Base-by-base conservation (phyloP, 495 filamentous ascomycete genomes). In the Penicillium odoratum region DNA sequence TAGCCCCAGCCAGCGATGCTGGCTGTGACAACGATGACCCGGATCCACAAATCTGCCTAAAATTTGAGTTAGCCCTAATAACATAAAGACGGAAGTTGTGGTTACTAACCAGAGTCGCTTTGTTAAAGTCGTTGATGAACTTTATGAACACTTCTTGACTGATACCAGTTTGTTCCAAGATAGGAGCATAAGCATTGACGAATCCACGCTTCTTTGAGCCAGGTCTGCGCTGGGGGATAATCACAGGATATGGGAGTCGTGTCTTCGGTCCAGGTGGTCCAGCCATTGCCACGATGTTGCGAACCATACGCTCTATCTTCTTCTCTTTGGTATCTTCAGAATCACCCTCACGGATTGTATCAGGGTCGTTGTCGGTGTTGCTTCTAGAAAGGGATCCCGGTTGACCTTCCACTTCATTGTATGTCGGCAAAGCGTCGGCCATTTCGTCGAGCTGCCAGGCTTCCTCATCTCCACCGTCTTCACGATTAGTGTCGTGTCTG, bases 171-270 rank as follows among this genome's bases (percentile, higher is more conserved):
- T 60, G 51, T 8, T 43, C 40, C 9, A 64, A 50, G 0, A 64
- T 50, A 11, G 57, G 52, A 7, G 56, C 47, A 53, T 55, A 51
- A 21, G 49, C 59, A 26, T 54, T 59, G 1, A 61, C 60, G 46
- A 64, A 63, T 16, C 58, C 61, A 46, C 59, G 61, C 40, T 57
- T 50, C 40, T 67, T 67, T 38, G 59, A 56, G 55, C 57, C 45
- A 7, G 61, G 66, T 33, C 66, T 57, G 10, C 56, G 66, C 52
- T 71, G 57, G 48, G 67, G 62, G 50, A 71, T 65, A 51, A 66
- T 57, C 26, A 70, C 58, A 0, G 66, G 61, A 15, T 58, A 64
- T 13, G 66, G 59, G 30, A 71, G 36, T 11, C 21, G 50, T 58
- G 36, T 49, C 2, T 15, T 15, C 3, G 44, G 61, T 3, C 40